Evolutionary conservation across 352 stramenopile genomes (phyloP).

Genomic region (Aphanomyces invadans): DNA sequence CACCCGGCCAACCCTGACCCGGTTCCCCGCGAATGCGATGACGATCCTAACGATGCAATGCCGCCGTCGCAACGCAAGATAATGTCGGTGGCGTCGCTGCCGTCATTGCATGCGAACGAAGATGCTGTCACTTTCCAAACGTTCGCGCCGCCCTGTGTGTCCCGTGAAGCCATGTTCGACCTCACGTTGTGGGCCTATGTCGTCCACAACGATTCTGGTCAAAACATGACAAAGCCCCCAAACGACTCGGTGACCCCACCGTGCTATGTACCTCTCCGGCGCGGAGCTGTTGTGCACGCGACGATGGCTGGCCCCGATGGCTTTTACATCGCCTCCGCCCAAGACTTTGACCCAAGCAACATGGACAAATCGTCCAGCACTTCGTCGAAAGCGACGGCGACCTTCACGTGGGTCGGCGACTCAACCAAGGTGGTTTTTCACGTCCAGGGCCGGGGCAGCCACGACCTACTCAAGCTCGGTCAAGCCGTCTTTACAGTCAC

Average conservation of each 20-base stretch:
- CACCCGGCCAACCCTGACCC: background rate
- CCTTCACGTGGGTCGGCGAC: slow-evolving; percentile 64
- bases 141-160: slow-evolving; percentile 55
- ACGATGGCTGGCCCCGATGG: slow-evolving; percentile 55
- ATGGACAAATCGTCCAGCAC: too few species aligned
- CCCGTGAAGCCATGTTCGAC: slow-evolving; percentile 51
- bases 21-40: background rate
- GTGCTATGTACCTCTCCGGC: slow-evolving; percentile 60
- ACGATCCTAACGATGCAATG: background rate
- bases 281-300: slow-evolving; percentile 64
- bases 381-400: slow-evolving; percentile 54
- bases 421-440: slow-evolving; percentile 50
- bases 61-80: background rate
- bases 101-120: background rate
- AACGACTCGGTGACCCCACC: too few species aligned
- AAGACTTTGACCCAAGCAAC: too few species aligned
- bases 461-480: slow-evolving; percentile 37
- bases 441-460: slow-evolving; percentile 50
- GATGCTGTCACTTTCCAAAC: slow-evolving; percentile 75
- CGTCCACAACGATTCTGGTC: slow-evolving; percentile 49
- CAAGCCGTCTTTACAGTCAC: slow-evolving; percentile 61
- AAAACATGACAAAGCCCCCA: too few species aligned
- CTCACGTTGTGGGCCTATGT: slow-evolving; percentile 70
- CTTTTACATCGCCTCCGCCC: slow-evolving; percentile 54
- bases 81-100: background rate